Evolutionary conservation across 352 stramenopile species (phyloP).

Genomic region (Phytophthora foliorum): DNA sequence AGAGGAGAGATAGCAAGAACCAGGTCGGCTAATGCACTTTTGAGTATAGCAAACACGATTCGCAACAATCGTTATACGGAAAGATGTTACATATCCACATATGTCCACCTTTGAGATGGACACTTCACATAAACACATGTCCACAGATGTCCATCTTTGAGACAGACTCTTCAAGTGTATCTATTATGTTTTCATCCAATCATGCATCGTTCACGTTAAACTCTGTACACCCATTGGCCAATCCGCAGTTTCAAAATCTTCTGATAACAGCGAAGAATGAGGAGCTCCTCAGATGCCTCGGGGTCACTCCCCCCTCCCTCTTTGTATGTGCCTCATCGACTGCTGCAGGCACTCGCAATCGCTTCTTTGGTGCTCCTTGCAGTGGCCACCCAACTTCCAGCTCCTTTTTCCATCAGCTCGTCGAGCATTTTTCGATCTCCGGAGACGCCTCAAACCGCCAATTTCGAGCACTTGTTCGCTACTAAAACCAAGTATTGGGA

Average conservation of each 20-base stretch:
- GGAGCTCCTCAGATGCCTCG: conserved; percentile 11
- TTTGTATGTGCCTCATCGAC: neutral
- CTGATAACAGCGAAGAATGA: conserved; percentile 27
- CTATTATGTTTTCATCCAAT: conserved; percentile 17
- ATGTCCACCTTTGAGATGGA: conserved; percentile 1
- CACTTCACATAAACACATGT: conserved; percentile 14
- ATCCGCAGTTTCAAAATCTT: neutral
- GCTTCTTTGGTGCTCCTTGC: conserved; percentile 10
- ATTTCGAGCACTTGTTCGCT: conserved; percentile 53
- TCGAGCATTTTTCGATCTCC: conserved; percentile 3
- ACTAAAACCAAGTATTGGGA: conserved; percentile 73
- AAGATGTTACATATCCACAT: neutral
- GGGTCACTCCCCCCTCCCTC: neutral
- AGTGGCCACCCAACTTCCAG: conserved; percentile 15
- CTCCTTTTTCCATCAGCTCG: neutral
- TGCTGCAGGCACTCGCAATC: conserved; percentile 11
- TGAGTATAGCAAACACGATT: conserved; percentile 12
- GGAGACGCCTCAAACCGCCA: conserved; percentile 1
- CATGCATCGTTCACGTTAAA: conserved; percentile 8
- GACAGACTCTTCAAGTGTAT: conserved; percentile 18
- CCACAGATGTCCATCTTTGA: conserved; percentile 2
- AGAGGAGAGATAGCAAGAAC: conserved; percentile 8
- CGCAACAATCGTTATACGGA: conserved; percentile 1
- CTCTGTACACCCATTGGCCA: neutral
- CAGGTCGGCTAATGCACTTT: conserved; percentile 11